Percentiles rank a stretch among this genome's conserved stretches.
phyloP scores from a whole-genome alignment of 768 basidiomycete species.

The Lactifluus piperatus region DNA sequence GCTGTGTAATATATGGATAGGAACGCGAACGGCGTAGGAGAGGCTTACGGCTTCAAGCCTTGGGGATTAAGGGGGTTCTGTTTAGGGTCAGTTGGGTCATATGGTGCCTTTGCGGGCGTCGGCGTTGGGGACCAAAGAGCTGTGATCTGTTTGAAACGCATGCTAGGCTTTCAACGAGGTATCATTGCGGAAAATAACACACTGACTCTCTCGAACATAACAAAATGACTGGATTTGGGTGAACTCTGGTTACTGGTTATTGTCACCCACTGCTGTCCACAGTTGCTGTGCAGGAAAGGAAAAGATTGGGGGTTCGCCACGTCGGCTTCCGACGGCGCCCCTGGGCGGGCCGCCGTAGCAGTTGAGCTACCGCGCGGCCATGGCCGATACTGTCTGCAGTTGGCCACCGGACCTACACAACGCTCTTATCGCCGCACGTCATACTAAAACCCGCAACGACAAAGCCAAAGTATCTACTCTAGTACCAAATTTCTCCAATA shows the following conservation, averaged over 20 bases:
- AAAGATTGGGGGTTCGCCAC: too few species aligned
- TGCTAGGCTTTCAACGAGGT: background rate
- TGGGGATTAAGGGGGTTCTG: conserved; percentile 87
- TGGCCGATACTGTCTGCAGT: too few species aligned
- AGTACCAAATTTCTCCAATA: too few species aligned
- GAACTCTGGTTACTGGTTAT: background rate
- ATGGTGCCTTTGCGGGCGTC: conserved; percentile 28
- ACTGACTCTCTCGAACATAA: conserved; percentile 13
- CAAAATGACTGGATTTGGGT: background rate
- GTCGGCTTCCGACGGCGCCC: too few species aligned
- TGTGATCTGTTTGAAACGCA: conserved; percentile 4
- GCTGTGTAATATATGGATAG: background rate
- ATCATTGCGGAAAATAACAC: background rate
- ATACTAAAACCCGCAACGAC: too few species aligned
- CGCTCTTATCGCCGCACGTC: too few species aligned
- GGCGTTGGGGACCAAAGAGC: conserved; percentile 41
- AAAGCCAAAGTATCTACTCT: too few species aligned
- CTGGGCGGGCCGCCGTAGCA: too few species aligned
- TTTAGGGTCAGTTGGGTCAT: conserved; percentile 67
- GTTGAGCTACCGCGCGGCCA: too few species aligned
- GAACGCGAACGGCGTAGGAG: background rate
- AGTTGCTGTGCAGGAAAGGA: background rate
- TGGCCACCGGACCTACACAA: too few species aligned
- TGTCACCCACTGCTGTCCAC: background rate
- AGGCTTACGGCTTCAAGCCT: conserved; percentile 87